Evolutionary conservation across 2,329 filamentous ascomycete genomes (phyloP).

Genomic region (Neonectria faginata): DNA sequence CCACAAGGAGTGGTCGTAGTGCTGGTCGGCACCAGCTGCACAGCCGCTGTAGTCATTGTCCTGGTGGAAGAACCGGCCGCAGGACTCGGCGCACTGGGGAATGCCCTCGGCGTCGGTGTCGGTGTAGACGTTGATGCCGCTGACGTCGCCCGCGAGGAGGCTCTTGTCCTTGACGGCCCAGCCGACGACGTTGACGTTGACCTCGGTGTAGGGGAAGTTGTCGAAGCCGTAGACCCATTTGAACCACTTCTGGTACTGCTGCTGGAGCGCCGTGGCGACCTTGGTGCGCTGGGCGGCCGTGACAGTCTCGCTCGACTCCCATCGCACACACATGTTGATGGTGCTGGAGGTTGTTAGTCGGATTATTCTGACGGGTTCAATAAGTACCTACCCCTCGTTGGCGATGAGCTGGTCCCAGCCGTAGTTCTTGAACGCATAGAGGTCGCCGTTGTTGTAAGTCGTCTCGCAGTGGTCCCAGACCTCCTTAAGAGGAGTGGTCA

Average conservation of each 20-base stretch:
- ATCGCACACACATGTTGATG: slow-evolving; percentile 54
- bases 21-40: slow-evolving; percentile 47
- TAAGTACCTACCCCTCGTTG: slow-evolving; percentile 44
- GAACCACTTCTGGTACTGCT: slow-evolving; percentile 56
- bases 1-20: slow-evolving; percentile 61
- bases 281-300: slow-evolving; percentile 54
- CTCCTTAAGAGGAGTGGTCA: slow-evolving; percentile 44
- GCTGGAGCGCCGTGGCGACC: slow-evolving; percentile 50
- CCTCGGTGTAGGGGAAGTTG: slow-evolving; percentile 55
- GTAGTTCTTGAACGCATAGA: slow-evolving; percentile 48
- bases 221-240: slow-evolving; percentile 58
- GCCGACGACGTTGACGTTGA: slow-evolving; percentile 56
- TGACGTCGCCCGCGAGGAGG: slow-evolving; percentile 53
- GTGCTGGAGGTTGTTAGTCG: slow-evolving; percentile 17
- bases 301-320: slow-evolving; percentile 54
- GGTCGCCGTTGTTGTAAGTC: slow-evolving; percentile 43
- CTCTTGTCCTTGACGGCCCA: slow-evolving; percentile 56
- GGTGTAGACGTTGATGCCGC: slow-evolving; percentile 56
- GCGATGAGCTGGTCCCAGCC: slow-evolving; percentile 51
- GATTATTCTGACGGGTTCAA: no score
- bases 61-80: slow-evolving; percentile 60
- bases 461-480: slow-evolving; percentile 48
- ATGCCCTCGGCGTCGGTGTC: slow-evolving; percentile 53
- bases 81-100: slow-evolving; percentile 55
- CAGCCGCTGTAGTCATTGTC: slow-evolving; percentile 56